Percentiles rank a stretch among this genome's conserved stretches.
These are phyloP conservation scores for Aspergillus carbonarius DNA, from an alignment of 2,329 filamentous ascomycete genomes.

Conservation along the genomic window DNA sequence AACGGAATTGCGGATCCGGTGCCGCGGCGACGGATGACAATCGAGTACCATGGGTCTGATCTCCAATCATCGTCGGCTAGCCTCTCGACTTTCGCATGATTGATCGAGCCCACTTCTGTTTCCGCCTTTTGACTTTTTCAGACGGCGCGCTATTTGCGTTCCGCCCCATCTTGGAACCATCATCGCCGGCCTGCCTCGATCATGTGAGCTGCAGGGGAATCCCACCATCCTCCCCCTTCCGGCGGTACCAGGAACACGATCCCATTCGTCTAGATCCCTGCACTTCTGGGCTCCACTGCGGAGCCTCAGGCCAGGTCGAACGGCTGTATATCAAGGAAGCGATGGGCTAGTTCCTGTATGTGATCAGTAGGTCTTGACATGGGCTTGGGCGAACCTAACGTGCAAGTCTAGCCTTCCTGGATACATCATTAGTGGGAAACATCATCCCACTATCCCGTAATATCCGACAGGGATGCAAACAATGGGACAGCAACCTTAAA, in stretches of 20 bases:
- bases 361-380: not conserved
- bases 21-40: slow-evolving; percentile 38
- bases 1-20: slow-evolving; percentile 36
- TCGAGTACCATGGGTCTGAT: slow-evolving; percentile 10
- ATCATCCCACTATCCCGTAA: not conserved
- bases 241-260: slow-evolving; percentile 11
- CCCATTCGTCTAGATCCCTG: slow-evolving; percentile 1
- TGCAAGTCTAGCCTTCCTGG: not conserved
- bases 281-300: slow-evolving; percentile 7
- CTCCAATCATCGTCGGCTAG: slow-evolving; percentile 3
- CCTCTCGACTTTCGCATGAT: slow-evolving; percentile 4
- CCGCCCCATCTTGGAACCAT: slow-evolving; percentile 3
- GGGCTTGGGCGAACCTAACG: not conserved
- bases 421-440: not conserved
- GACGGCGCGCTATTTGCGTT: slow-evolving; percentile 2
- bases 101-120: not conserved
- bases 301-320: slow-evolving; percentile 7
- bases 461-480: not conserved
- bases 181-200: slow-evolving; percentile 8
- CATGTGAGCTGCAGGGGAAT: slow-evolving; percentile 23
- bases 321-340: slow-evolving; percentile 4
- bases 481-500: not conserved
- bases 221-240: slow-evolving; percentile 6
- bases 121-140: slow-evolving; percentile 3
- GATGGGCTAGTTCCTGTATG: not conserved